Base-by-base conservation (phyloP, 2,329 filamentous ascomycete genomes). In the Epichloe aotearoae region DNA sequence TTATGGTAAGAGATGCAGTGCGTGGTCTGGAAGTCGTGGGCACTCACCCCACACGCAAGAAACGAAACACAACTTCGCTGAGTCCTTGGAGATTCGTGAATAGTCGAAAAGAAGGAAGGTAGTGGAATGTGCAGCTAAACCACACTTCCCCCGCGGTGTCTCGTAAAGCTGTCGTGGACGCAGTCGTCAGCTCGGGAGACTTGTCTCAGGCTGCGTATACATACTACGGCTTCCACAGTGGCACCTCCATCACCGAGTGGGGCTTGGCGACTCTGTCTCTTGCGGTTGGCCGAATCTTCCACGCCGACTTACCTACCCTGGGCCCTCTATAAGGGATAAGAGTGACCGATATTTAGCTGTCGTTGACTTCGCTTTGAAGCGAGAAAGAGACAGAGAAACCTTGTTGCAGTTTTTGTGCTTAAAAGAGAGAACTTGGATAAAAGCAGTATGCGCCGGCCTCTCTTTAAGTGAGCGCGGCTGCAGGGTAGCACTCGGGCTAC, bases 171-270 rank as follows among this genome's bases (percentile, higher is more conserved):
- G 17, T 42, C 38, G 47, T 43, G 17, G 39, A 37, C 39, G 47
- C 30, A 26, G 17, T 43, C 47, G 39, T 39, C 46, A 47, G 47
- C 33, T 37, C 34, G 15, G 40, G 6, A 43, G 11, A 41, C 23
- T 42, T 36, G 15, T 34, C n/a, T 48, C 14, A 12, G 46, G 46
- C 46, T 30, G 20, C 15, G 34, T 7, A 7, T n/a, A n/a, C n/a
- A n/a, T n/a, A n/a, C 23, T 23, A 23, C 23, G 5, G 23, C 23
- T 23, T 23, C 23, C 23, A 23, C 4, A 26, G 23, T 26, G 26
- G 26, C 7, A 26, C 26, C 26, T 8, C 7, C 51, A 47, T 50
- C 50, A 40, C 39, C 23, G 40, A 23, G 51, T 53, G 48, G 48
- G 51, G 26, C 48, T 41, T 33, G 10, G 8, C 50, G 42, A 38